Percentiles rank a stretch among this genome's conserved stretches.
These are phyloP conservation scores for Rhodotorula babjevae DNA, from an alignment of 768 basidiomycete genomes.

Conservation along the genomic window DNA sequence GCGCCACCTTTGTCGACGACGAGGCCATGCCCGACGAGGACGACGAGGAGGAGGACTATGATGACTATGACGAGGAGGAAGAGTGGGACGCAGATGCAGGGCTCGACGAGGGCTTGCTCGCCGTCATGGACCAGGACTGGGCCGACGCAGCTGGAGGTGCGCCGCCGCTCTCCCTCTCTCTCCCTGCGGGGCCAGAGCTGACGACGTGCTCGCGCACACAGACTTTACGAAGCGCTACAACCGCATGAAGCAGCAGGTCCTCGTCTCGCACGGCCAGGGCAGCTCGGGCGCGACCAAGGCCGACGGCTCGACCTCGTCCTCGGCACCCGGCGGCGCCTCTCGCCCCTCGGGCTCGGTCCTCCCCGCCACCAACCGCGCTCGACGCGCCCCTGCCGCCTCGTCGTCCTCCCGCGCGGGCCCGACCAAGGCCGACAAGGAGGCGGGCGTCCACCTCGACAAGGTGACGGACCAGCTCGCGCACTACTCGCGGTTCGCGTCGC, in stretches of 20 bases:
- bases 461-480: constrained; percentile 65
- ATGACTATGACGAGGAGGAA: constrained; percentile 45
- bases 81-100: constrained; percentile 50
- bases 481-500: constrained; percentile 61
- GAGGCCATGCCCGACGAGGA: constrained; percentile 4
- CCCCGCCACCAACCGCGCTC: constrained; percentile 27
- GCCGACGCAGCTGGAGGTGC: constrained; percentile 16
- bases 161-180: not conserved
- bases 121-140: constrained; percentile 52
- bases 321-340: too few relatives aligned
- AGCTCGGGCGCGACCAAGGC: constrained; percentile 64
- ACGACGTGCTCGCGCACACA: not conserved
- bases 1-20: constrained; percentile 9
- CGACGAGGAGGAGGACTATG: constrained; percentile 44
- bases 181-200: not conserved
- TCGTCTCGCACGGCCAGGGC: constrained; percentile 49
- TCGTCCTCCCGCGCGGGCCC: too few relatives aligned
- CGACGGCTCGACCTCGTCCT: constrained; percentile 57
- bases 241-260: constrained; percentile 83
- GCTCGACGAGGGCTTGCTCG: constrained; percentile 64
- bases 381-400: not conserved
- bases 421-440: constrained; percentile 18
- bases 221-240: constrained; percentile 99
- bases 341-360: constrained; percentile 19
- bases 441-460: constrained; percentile 51